A percentile compares a stretch with the other conserved stretches of the same genome.
Conservation (phyloP, 306 rosid species). For the Purshia tridentata region DNA sequence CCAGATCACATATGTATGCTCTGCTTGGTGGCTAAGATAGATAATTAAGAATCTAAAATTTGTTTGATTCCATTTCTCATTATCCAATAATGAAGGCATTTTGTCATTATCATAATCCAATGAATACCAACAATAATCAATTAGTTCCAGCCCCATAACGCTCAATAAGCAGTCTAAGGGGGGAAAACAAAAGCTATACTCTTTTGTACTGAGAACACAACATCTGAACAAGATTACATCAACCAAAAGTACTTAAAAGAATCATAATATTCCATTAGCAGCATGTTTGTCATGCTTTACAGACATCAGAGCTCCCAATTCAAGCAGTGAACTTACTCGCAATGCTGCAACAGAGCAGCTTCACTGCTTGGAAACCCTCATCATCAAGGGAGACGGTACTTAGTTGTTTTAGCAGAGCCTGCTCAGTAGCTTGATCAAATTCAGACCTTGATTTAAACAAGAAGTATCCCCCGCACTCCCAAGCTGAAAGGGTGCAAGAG, state of each 20-base stretch:
- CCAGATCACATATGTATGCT: no score
- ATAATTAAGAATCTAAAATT: neutral
- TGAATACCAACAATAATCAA: no score
- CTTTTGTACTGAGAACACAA: no score
- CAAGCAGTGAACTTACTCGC: constrained; percentile 20
- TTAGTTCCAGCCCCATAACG: neutral
- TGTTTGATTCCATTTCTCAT: neutral
- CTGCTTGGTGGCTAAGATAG: no score
- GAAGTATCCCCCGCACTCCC: constrained; percentile 49
- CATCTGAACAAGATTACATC: neutral
- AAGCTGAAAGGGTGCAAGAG: constrained; percentile 33
- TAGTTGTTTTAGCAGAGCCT: constrained; percentile 18
- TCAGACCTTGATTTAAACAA: constrained; percentile 33
- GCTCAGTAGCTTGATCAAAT: constrained; percentile 36
- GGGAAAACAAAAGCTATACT: no score
- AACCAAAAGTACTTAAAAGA: neutral
- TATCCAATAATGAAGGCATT: neutral
- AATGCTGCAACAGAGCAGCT: constrained; percentile 31
- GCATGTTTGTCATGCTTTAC: constrained; percentile 3
- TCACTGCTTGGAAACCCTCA: constrained; percentile 33
- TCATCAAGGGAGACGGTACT: constrained; percentile 25
- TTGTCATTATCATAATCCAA: neutral
- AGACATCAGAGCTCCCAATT: neutral
- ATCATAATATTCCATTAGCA: no score
- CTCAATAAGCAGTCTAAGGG: neutral